phyloP scores from a whole-genome alignment of 768 basidiomycete genomes.

The Russula griseocarnosa region DNA sequence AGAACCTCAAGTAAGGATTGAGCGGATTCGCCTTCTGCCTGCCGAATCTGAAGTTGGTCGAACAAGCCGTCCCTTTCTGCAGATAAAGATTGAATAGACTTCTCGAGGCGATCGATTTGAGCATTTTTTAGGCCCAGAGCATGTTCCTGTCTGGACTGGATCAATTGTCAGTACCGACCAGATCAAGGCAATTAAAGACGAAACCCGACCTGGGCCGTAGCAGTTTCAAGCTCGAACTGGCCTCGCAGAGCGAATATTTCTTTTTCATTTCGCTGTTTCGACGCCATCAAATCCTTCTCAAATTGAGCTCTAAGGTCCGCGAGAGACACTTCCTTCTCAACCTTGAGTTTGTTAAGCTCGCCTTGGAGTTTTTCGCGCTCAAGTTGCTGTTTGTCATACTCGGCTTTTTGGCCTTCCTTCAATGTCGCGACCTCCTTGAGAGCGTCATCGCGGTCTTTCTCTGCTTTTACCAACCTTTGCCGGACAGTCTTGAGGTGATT shows the following conservation, averaged over 20 bases:
- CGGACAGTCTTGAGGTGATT: conserved; percentile 91
- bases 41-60: conserved; percentile 79
- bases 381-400: conserved; percentile 40
- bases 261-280: conserved; percentile 69
- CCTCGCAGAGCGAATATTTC: conserved; percentile 61
- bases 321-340: conserved; percentile 60
- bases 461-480: conserved; percentile 93
- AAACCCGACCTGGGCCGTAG: conserved; percentile 63
- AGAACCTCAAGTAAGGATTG: conserved; percentile 70
- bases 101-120: conserved; percentile 67
- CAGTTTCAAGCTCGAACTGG: conserved; percentile 74
- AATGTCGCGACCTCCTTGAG: conserved; percentile 55
- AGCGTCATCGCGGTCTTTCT: conserved; percentile 86
- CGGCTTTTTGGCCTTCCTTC: conserved; percentile 50
- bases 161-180: conserved; percentile 19
- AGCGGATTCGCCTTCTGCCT: conserved; percentile 85
- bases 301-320: conserved; percentile 60
- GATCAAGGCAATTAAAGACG: neutral
- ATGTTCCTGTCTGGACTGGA: conserved; percentile 62
- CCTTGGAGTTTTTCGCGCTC: conserved; percentile 54
- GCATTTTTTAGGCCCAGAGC: conserved; percentile 58
- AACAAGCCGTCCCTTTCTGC: conserved; percentile 78
- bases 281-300: conserved; percentile 60
- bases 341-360: conserved; percentile 58
- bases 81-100: conserved; percentile 61